phyloP scores from a whole-genome alignment of 768 basidiomycete genomes.

The Amanita subjunquillea region DNA sequence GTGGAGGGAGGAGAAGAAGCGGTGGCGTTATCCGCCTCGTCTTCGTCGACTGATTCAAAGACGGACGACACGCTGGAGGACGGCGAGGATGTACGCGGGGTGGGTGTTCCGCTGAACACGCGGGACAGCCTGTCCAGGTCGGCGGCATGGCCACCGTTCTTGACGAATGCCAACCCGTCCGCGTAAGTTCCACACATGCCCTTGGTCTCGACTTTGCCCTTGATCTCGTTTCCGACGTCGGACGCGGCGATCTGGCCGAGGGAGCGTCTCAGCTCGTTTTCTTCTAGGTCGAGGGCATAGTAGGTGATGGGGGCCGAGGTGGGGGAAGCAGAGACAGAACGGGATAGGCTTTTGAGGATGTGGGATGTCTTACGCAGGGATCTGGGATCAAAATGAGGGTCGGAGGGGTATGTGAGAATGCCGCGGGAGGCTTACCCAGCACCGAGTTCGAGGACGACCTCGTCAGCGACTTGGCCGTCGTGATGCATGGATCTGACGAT shows the following conservation, averaged over 20 bases:
- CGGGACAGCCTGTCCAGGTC: not conserved
- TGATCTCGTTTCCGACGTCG: constrained; percentile 46
- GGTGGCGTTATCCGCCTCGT: constrained; percentile 13
- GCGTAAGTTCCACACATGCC: constrained; percentile 92
- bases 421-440: constrained; percentile 64
- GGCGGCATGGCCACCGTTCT: constrained; percentile 36
- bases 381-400: constrained; percentile 24
- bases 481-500: constrained; percentile 69
- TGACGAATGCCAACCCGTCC: constrained; percentile 73
- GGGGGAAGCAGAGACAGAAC: constrained; percentile 27
- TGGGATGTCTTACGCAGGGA: constrained; percentile 85
- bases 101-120: not conserved
- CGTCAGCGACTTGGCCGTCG: constrained; percentile 25
- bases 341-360: constrained; percentile 64
- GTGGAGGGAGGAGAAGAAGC: constrained; percentile 31
- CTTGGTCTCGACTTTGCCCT: constrained; percentile 66
- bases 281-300: constrained; percentile 90
- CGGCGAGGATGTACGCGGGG: not conserved
- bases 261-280: constrained; percentile 75
- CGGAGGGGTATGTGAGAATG: not conserved
- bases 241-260: constrained; percentile 57
- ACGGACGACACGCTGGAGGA: constrained; percentile 14
- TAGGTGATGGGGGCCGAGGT: constrained; percentile 55
- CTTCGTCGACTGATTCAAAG: not conserved
- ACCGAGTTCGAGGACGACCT: constrained; percentile 81